These are phyloP conservation scores for Spizellomyces sp. DNA, from an alignment of 192 early-diverging fungal genomes.

Conservation along the genomic window DNA sequence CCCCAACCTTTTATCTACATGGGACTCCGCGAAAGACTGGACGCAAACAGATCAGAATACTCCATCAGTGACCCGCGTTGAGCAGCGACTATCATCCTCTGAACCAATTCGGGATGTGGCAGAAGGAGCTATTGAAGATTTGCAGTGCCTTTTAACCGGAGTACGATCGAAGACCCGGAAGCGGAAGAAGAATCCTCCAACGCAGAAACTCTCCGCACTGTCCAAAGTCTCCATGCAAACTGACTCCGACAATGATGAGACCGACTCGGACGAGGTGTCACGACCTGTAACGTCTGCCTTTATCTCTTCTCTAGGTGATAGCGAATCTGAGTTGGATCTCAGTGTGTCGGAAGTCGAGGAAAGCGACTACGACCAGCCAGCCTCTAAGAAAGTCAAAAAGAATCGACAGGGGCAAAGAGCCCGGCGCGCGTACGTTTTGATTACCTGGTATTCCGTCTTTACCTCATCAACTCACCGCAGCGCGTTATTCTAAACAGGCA, in stretches of 20 bases:
- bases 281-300: slow-evolving; percentile 24
- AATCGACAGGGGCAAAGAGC: slow-evolving; percentile 49
- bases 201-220: background rate
- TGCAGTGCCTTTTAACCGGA: slow-evolving; percentile 17
- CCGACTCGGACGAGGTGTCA: background rate
- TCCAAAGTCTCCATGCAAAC: slow-evolving; percentile 4
- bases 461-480: background rate
- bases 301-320: slow-evolving; percentile 19
- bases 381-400: slow-evolving; percentile 39
- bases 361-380: slow-evolving; percentile 19
- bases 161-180: background rate
- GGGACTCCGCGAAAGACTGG: background rate
- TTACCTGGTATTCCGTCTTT: background rate
- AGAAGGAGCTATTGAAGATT: slow-evolving; percentile 15
- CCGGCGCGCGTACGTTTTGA: slow-evolving; percentile 39
- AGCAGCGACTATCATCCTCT: slow-evolving; percentile 10
- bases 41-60: background rate
- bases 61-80: background rate
- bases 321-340: background rate
- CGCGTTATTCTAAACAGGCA: slow-evolving; percentile 17
- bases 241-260: slow-evolving; percentile 14
- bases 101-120: slow-evolving; percentile 3
- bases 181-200: slow-evolving; percentile 13
- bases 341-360: slow-evolving; percentile 8
- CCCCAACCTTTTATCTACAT: background rate